Base-by-base conservation (phyloP, 2,329 filamentous ascomycete species). In the Orbilia ellipsospora region DNA sequence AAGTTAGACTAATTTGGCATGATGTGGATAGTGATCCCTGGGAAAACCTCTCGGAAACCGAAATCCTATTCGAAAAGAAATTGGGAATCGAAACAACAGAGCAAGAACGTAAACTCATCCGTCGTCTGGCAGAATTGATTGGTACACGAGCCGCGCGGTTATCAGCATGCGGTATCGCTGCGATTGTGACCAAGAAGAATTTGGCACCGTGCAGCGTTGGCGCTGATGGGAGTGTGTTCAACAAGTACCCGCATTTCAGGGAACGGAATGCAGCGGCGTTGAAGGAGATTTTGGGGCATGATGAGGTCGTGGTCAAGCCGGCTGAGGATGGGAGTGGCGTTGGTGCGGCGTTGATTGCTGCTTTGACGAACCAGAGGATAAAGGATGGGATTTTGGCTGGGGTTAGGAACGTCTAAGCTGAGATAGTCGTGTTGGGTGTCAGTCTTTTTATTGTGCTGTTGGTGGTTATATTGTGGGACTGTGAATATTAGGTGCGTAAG, bases 231-330 rank as follows among this genome's bases (percentile, higher is more conserved):
- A 96, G 92, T 16, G 94, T 99, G 65, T 99, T 99, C 86, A 97
- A 97, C 87, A 98, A 98, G 83, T 99, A 99, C 84, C 95, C 95
- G 12, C 92, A 97, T 84, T 99, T 99, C 88, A 97, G 97, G 87
- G 88, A 90, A 70, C 91, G 95, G 65, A 94, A 94, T 67, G 94
- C 95, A 13, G 87, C 90, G 82, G 95, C 95, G 28, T 88, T 99
- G 63, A 90, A 92, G 66, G 95, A 99, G 86, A 97, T 99, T 78
- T 88, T 99, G 44, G 94, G 97, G 94, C 89, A 91, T 1, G 88
- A 87, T 66, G 92, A 92, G 84, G 87, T 85, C 75, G 84, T 83
- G 79, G 82, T 86, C 59, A 90, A 90, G 82, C 90, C 93, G 55
- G 94, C 95, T 76, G 95, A 99, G 84, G 95, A 99, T 82, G 95